Evolutionary conservation across 2,329 filamentous ascomycete species (phyloP), one percentile per base, ranked within the genome.

Genomic region (Diplocarpon rosae): DNA sequence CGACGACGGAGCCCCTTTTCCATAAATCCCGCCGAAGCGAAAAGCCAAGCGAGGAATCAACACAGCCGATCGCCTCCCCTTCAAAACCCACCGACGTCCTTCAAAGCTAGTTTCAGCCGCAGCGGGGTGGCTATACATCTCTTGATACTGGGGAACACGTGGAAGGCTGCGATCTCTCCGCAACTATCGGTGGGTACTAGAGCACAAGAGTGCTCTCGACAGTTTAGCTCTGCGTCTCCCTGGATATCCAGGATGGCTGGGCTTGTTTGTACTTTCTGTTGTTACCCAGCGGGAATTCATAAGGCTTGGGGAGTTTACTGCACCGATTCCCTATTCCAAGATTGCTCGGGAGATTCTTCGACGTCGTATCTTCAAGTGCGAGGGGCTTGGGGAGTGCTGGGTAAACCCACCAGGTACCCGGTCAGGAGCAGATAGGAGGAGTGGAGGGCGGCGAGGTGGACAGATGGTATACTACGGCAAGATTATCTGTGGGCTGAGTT

Each of bases 401-500:
- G 43, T 31, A 6, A 39, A 51, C 20, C 33, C 10, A 10, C 52
- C 53, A 1, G 51, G 52, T 0, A 39, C 30, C 16, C 56, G 52
- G 42, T 40, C 10, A 34, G 43, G 16, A 31, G 55, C 20, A 42
- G 53, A 39, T 11, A 7, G 4, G 50, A 53, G 37, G 56, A 58
- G 50, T 53, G 50, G 47, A 54, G 49, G n/a, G 49, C 52, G 11
- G 54, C 55, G 2, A 30, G 56, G 11, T 57, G 56, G 53, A 49
- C 46, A 4, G 54, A 55, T 41, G 53, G 51, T 10, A 56, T 48
- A 0, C 29, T 42, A 24, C 33, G 51, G 33, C 51, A 53, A 45
- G 40, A 51, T 35, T 44, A 40, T 2, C 27, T 55, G 35, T 59
- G 52, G 56, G 45, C 31, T 3, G 44, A 46, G 5, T 57, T 56